Conservation (phyloP, 192 early-diverging fungal species). For the Haplosporangium gracile region DNA sequence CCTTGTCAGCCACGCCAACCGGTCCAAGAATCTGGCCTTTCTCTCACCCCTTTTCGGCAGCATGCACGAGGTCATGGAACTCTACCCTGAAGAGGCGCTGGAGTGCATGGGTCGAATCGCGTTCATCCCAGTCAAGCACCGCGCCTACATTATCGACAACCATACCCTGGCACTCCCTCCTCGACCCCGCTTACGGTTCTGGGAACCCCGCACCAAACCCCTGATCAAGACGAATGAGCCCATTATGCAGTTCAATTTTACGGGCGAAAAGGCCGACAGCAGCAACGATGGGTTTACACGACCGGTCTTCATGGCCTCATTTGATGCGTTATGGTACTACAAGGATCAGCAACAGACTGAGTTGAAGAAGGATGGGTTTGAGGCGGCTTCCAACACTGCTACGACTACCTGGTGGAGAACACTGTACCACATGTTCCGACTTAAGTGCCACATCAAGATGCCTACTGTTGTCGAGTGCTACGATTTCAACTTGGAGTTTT, state of each 20-base stretch:
- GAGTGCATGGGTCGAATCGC: neutral
- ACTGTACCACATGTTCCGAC: constrained; percentile 6
- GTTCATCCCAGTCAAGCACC: neutral
- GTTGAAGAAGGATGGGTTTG: neutral
- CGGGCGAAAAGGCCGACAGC: neutral
- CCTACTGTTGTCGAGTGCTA: constrained; percentile 13
- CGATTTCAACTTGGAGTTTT: constrained; percentile 25
- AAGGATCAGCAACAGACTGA: neutral
- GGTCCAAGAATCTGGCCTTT: constrained; percentile 21
- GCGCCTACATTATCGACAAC: constrained; percentile 10
- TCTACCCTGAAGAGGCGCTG: constrained; percentile 24
- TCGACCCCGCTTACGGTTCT: constrained; percentile 11
- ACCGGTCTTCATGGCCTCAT: constrained; percentile 4
- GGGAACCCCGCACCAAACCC: constrained; percentile 1
- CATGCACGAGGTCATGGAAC: constrained; percentile 16
- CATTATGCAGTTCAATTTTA: constrained; percentile 18
- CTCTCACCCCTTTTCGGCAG: constrained; percentile 16
- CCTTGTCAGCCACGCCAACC: constrained; percentile 20
- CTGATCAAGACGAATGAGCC: constrained; percentile 12
- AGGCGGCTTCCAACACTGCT: neutral
- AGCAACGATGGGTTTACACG: constrained; percentile 9
- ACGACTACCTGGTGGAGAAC: neutral
- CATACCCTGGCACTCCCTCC: constrained; percentile 8
- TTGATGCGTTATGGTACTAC: constrained; percentile 8
- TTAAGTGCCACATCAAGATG: constrained; percentile 1